Base-by-base conservation (phyloP, 1,284 basidiomycete genomes). In the Agroathelia rolfsii region DNA sequence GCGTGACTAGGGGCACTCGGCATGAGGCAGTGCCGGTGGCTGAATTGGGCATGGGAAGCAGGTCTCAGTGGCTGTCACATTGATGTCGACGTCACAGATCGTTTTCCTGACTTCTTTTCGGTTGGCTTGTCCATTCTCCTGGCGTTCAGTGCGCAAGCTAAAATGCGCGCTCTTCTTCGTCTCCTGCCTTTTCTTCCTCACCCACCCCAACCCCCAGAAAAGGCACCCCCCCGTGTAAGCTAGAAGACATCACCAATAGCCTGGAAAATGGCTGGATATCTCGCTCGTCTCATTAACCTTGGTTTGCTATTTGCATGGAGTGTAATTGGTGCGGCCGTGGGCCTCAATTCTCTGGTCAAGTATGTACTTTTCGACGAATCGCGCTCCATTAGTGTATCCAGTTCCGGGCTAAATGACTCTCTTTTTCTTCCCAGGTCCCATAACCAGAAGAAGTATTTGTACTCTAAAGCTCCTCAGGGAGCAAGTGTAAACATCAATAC, bases 151-250 rank as follows among this genome's bases (percentile, higher is more conserved):
- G n/a, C n/a, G n/a, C n/a, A n/a, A n/a, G n/a, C n/a, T n/a, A n/a
- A n/a, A n/a, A n/a, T n/a, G n/a, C n/a, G n/a, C n/a, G n/a, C 30
- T 30, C 27, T 35, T 16, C 8, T 30, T 30, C 16, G 29, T 35
- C 13, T 4, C 15, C 3, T 21, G 16, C 3, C 22, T 19, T 5
- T 34, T 28, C 4, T 29, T 38, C 28, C 39, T 41, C 15, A 36
- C 37, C 13, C 32, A 51, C 7, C 48, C 62, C 30, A 68, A 51
- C 33, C 61, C 79, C 38, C 77, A 73, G 50, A 75, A 78, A 46
- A 55, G 70, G 32, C 61, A n/a, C n/a, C n/a, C n/a, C n/a, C n/a
- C n/a, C n/a, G n/a, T n/a, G n/a, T n/a, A n/a, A n/a, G n/a, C n/a
- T n/a, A n/a, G n/a, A n/a, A n/a, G n/a, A n/a, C n/a, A n/a, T n/a